Conservation (phyloP, 169 alveolate genomes). For the Eimeria brunetti region DNA sequence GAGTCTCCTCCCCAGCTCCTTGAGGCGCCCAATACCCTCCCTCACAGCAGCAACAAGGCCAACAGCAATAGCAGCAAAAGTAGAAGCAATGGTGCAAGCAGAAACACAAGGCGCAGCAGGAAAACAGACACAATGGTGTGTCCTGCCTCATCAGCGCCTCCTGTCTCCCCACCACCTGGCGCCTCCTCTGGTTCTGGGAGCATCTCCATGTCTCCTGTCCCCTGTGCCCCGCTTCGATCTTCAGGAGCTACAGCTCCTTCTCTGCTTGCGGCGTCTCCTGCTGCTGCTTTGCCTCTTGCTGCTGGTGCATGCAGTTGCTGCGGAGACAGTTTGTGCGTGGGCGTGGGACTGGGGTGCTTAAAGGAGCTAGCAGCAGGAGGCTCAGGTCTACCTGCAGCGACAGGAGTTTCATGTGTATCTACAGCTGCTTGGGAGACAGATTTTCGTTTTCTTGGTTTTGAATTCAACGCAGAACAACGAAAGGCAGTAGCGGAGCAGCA, state of each 20-base stretch:
- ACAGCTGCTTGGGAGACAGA: background rate
- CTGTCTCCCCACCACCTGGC: background rate
- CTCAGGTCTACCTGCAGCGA: no score
- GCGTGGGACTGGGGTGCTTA: background rate
- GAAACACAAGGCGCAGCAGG: background rate
- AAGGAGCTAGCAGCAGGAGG: no score
- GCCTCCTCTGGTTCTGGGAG: no score
- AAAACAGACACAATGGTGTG: background rate
- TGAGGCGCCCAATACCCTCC: no score
- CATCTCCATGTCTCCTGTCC: no score
- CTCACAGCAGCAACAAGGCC: background rate
- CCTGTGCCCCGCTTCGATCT: background rate
- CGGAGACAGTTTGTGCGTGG: background rate
- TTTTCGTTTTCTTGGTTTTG: slow-evolving; percentile 30
- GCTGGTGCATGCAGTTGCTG: background rate
- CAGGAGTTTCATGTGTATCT: background rate
- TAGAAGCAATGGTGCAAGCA: no score
- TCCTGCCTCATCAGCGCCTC: background rate
- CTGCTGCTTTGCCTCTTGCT: background rate
- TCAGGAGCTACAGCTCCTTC: background rate
- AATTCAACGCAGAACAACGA: background rate
- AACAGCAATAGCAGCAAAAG: background rate
- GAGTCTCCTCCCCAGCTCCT: background rate
- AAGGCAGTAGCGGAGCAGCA: background rate
- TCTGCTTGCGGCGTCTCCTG: background rate